A percentile compares a stretch with the other conserved stretches of the same genome.
These are phyloP conservation scores for Heliophila coronopifolia DNA, from an alignment of 441 rosid genomes.

Conservation along the genomic window DNA sequence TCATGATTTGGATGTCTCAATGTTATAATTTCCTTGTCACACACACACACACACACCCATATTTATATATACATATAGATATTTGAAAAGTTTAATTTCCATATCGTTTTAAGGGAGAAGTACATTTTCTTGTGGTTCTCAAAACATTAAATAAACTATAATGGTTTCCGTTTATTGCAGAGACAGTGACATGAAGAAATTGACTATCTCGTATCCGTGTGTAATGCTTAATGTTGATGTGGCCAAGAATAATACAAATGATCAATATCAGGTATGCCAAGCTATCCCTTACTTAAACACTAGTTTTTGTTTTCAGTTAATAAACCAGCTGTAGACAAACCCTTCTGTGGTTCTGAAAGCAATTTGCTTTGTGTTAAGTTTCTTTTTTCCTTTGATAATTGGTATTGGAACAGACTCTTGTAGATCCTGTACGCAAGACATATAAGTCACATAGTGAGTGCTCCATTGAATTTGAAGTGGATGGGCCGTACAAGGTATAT, in stretches of 20 bases:
- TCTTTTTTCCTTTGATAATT: constrained; percentile 14
- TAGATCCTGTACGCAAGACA: constrained; percentile 67
- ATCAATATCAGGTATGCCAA: constrained; percentile 81
- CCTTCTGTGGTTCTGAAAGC: constrained; percentile 1
- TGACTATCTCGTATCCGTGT: constrained; percentile 94
- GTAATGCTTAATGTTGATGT: constrained; percentile 98
- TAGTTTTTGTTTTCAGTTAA: constrained; percentile 11
- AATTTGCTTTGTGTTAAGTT: constrained; percentile 17
- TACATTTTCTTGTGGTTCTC: constrained; percentile 11
- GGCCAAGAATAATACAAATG: constrained; percentile 91
- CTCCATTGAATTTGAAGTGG: constrained; percentile 99
- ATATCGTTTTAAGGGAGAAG: background rate
- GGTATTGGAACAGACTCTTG: constrained; percentile 58
- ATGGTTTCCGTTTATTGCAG: constrained; percentile 40
- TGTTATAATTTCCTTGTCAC: constrained; percentile 1
- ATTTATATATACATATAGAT: background rate
- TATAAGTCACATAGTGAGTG: constrained; percentile 88
- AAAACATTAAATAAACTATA: constrained; percentile 26
- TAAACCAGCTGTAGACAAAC: background rate
- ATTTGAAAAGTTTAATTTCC: background rate
- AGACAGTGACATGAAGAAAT: constrained; percentile 88
- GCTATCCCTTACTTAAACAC: constrained; percentile 12
- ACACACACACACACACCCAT: no score
- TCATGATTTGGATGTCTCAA: constrained; percentile 7
- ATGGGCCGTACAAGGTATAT: constrained; percentile 98